These are phyloP conservation scores for Quercus wislizeni DNA, from an alignment of 306 rosid genomes.

Conservation along the genomic window DNA sequence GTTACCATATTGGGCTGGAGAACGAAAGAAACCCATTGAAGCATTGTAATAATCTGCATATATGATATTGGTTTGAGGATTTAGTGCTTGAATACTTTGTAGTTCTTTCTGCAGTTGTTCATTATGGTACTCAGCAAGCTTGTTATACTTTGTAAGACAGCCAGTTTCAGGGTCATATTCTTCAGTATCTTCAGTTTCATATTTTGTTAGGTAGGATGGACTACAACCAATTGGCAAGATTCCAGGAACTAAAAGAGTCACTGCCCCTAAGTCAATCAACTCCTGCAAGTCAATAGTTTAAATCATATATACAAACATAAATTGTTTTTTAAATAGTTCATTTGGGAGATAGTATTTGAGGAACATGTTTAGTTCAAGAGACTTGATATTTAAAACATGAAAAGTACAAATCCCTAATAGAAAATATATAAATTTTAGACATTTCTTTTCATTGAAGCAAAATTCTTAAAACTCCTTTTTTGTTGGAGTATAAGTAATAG, in stretches of 20 bases:
- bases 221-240: conserved; percentile 43
- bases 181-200: conserved; percentile 14
- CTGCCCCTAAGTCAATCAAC: conserved; percentile 44
- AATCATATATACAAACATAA: neutral
- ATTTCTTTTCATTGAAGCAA: too few species aligned
- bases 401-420: neutral
- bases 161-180: conserved; percentile 39
- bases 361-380: neutral
- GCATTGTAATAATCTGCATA: conserved; percentile 51
- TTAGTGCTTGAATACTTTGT: conserved; percentile 12
- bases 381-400: neutral
- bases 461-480: too few species aligned
- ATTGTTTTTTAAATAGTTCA: too few species aligned
- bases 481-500: too few species aligned
- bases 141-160: conserved; percentile 45
- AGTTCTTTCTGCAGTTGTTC: conserved; percentile 32
- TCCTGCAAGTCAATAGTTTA: conserved; percentile 23
- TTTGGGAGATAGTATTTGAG: too few species aligned
- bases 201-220: conserved; percentile 16
- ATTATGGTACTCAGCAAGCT: conserved; percentile 40
- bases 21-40: conserved; percentile 22
- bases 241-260: conserved; percentile 51
- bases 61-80: conserved; percentile 35
- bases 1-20: conserved; percentile 46
- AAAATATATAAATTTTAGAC: too few species aligned